A percentile compares a stretch with the other conserved stretches of the same genome.
phyloP scores from a whole-genome alignment of 108 stramenopile species.

The Seminavis robusta region DNA sequence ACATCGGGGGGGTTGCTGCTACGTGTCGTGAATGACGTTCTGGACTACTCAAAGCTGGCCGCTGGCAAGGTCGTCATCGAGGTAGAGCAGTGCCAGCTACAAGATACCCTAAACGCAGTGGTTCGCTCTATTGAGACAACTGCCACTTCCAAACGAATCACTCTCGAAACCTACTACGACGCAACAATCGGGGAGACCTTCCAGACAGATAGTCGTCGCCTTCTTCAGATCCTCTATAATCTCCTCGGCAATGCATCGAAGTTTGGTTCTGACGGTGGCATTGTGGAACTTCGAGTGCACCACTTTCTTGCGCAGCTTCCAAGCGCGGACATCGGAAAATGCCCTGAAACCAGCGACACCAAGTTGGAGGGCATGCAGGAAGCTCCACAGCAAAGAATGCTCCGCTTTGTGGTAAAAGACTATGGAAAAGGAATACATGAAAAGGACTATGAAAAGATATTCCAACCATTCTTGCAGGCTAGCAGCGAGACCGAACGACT shows the following conservation, averaged over 20 bases:
- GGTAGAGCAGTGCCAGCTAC: slow-evolving; percentile 1
- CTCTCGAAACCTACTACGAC: not conserved
- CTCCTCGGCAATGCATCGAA: slow-evolving; percentile 7
- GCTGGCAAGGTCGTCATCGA: slow-evolving; percentile 3
- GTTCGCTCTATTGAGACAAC: slow-evolving; percentile 1
- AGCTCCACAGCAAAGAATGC: too few species aligned
- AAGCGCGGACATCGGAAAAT: too few species aligned
- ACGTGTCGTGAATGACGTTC: slow-evolving; percentile 11
- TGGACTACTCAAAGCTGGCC: slow-evolving; percentile 11
- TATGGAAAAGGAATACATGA: slow-evolving; percentile 3
- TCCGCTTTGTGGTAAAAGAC: slow-evolving; percentile 8
- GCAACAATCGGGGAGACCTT: not conserved
- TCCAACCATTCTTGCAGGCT: slow-evolving; percentile 10
- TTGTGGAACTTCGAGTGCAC: not conserved
- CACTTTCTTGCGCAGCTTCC: too few species aligned
- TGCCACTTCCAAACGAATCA: not conserved
- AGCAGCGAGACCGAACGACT: slow-evolving; percentile 9
- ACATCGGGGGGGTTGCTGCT: slow-evolving; percentile 4
- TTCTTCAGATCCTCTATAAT: slow-evolving; percentile 8
- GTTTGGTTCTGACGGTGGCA: slow-evolving; percentile 3
- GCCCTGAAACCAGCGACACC: too few species aligned
- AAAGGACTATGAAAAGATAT: slow-evolving; percentile 3
- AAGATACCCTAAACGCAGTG: slow-evolving; percentile 3
- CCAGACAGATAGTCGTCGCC: slow-evolving; percentile 10
- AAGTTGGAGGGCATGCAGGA: too few species aligned